Base-by-base conservation (phyloP, 257 asterid species). In the Jacaranda copaia region DNA sequence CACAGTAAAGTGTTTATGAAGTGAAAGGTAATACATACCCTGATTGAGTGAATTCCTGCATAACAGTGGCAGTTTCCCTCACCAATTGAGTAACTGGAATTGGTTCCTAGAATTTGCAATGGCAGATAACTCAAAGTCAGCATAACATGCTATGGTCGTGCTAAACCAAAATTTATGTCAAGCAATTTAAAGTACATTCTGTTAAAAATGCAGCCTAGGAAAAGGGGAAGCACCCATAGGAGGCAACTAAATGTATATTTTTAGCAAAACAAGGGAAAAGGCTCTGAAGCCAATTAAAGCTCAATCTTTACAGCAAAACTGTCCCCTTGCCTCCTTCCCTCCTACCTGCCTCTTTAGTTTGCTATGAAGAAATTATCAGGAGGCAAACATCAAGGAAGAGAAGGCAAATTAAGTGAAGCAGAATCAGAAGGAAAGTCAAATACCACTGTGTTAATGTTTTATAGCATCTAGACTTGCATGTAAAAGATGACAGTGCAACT, bases 31-130 rank as follows among this genome's bases (percentile, higher is more conserved):
- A 63, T 10, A 59, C 85, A 60, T 90, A 96, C 99, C 99, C 99
- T 48, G 99, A 96, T 74, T 96, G 99, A 80, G 99, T 96, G 87
- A 96, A 96, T 79, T 96, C 99, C 84, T 96, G 99, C 99, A 96
- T 96, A 73, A 96, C 99, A 39, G 97, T 88, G 68, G 99, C 99
- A 42, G 99, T 96, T 84, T 96, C 99, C 90, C 99, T 86, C 84
- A 96, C 99, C 81, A 96, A 84, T 70, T 96, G 99, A 69, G 99
- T 96, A 70, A 92, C 97, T 52, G 98, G 99, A 82, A 96, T 93
- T 52, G 94, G 84, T 87, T 96, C 99, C 99, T 96, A 63, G 13
- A 80, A 18, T 75, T 62, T 56, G 53, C 65, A 65, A 5, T 51
- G 70, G 42, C 53, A 76, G 49, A 73, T n/a, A 73, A 75, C 18